Evolutionary conservation across 2,329 filamentous ascomycete species (phyloP), one percentile per base, ranked within the genome.

Genomic region (Microascus cirrosus): DNA sequence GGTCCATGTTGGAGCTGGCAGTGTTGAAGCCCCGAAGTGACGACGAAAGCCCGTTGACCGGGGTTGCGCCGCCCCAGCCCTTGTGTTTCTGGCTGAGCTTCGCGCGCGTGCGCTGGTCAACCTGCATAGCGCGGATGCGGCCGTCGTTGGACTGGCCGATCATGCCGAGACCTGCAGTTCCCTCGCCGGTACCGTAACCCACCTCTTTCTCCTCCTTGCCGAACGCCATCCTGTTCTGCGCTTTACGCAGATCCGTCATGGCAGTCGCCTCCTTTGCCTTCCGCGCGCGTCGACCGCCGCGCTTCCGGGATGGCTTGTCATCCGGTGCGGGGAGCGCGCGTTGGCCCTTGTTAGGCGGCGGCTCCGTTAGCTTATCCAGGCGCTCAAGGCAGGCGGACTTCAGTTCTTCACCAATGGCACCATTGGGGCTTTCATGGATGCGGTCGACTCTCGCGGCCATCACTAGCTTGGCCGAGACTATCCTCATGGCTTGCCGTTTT

Each of bases 241-340:
- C 91, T 71, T 97, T 96, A 63, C 92, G 86, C 34, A 99, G 77
- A 58, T 99, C 94, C 0, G 94, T 99, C 90, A 96, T 95, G 60
- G 94, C 93, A 7, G 90, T 90, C 3, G 93, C 92, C 71, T 96
- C 94, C 79, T 99, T 99, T 60, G 93, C 93, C 71, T 96, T 96
- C 59, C 94, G 80, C 13, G 92, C 94, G 63, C 91, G 81, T 58
- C 93, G 80, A 56, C 94, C 94, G 70, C 94, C 94, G 62, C 94
- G 88, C 71, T 99, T 99, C 36, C 92, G 81, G 0, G 89, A 85
- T 1, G 91, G 94, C 70, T 97, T 99, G 72, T 99, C 94, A 68
- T 97, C 94, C 0, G 94, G 94, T 0, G 90, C 89, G 1, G 93
- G 93, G 0, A 97, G 81, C 1, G 94, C 94, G 61, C 90, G 85